Percentiles rank a stretch among this genome's conserved stretches.
Conservation (phyloP, 1,139 yeast species). For the Yamadazyma blattariae region DNA sequence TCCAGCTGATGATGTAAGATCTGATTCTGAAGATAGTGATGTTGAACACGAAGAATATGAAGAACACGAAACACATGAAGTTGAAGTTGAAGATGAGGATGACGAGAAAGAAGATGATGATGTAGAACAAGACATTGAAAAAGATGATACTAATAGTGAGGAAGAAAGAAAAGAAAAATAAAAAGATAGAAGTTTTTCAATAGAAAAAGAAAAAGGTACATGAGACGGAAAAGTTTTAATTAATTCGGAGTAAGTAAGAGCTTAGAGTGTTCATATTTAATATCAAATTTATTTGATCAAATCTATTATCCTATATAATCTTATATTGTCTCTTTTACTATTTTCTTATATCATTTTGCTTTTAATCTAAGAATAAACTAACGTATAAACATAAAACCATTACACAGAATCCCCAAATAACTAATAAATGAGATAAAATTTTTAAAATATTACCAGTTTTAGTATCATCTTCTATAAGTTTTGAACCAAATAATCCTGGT, state of each 20-base stretch:
- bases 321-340: not conserved
- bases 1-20: constrained; percentile 81
- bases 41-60: constrained; percentile 19
- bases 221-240: too few relatives aligned
- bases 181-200: too few relatives aligned
- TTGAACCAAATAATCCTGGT: constrained; percentile 59
- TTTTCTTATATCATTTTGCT: not conserved
- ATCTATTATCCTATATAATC: not conserved
- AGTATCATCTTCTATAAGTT: constrained; percentile 37
- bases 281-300: too few relatives aligned
- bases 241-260: too few relatives aligned
- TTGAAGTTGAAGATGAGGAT: constrained; percentile 1
- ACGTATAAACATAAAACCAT: constrained; percentile 42
- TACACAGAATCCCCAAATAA: constrained; percentile 41
- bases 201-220: too few relatives aligned
- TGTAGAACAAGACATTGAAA: not conserved
- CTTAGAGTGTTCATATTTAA: too few relatives aligned
- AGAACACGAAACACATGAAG: constrained; percentile 4
- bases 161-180: constrained; percentile 1
- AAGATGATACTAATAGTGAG: not conserved
- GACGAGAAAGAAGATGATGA: constrained; percentile 6
- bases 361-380: constrained; percentile 24
- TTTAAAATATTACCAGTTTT: constrained; percentile 23
- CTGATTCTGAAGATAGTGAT: constrained; percentile 57
- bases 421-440: constrained; percentile 28